Evolutionary conservation across 2,329 filamentous ascomycete species (phyloP).

Genomic region (Alternaria atra): DNA sequence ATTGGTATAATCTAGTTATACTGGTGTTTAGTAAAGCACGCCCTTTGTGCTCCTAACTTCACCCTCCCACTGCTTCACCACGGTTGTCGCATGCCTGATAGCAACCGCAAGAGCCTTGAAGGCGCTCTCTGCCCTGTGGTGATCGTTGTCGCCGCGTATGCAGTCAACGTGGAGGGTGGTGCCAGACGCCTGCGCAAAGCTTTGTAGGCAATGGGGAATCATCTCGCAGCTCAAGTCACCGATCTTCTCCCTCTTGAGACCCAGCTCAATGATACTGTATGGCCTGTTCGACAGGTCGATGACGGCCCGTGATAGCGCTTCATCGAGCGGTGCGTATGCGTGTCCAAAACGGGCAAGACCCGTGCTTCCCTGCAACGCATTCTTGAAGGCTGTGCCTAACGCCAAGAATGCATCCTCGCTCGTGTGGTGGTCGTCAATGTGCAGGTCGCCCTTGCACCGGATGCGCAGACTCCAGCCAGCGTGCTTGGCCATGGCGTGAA

Average conservation of each 20-base stretch:
- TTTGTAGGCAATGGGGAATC: constrained; percentile 94
- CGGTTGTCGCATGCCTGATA: constrained; percentile 76
- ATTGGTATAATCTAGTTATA: not conserved
- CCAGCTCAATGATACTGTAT: constrained; percentile 82
- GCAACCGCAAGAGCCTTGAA: constrained; percentile 97
- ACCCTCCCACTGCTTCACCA: constrained; percentile 81
- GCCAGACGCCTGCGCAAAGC: constrained; percentile 88
- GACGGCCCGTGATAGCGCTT: constrained; percentile 91
- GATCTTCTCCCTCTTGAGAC: constrained; percentile 89
- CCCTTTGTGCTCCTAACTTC: constrained; percentile 98
- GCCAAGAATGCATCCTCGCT: constrained; percentile 95
- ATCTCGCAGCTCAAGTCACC: constrained; percentile 91
- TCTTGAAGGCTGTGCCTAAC: constrained; percentile 83
- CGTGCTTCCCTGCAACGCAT: constrained; percentile 77
- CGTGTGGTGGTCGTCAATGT: constrained; percentile 99
- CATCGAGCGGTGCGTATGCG: constrained; percentile 93
- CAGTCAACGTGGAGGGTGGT: constrained; percentile 97
- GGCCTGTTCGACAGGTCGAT: constrained; percentile 95
- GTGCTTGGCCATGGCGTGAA: constrained; percentile 96
- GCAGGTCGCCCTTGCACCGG: constrained; percentile 84
- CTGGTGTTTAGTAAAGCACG: constrained; percentile 66
- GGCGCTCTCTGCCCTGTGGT: constrained; percentile 93
- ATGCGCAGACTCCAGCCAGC: constrained; percentile 90
- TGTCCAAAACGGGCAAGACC: constrained; percentile 91
- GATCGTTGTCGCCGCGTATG: constrained; percentile 89